Base-by-base conservation (phyloP, 345 rosid genomes). In the Diplotaxis tenuifolia region DNA sequence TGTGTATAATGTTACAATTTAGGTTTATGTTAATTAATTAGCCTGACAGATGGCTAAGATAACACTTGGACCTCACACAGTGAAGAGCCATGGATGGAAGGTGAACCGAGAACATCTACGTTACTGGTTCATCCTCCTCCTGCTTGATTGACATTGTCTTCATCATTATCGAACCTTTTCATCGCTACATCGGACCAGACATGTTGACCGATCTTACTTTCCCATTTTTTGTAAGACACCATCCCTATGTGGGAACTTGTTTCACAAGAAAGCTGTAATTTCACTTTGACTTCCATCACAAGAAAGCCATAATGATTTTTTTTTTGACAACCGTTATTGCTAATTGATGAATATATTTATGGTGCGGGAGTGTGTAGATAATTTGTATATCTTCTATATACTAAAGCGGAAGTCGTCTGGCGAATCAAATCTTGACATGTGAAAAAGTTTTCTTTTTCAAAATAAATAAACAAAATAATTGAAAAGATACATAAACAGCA, bases 231-330 rank as follows among this genome's bases (percentile, higher is more conserved):
- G 25, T 80, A 73, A 14, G 85, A 86, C 25, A 83, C 89, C 5
- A 80, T 88, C 16, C 94, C 91, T 9, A 54, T 83, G 58, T 86
- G 89, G 94, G 83, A n/a, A n/a, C n/a, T n/a, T n/a, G n/a, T n/a
- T n/a, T n/a, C n/a, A n/a, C n/a, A n/a, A n/a, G n/a, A n/a, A n/a
- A n/a, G n/a, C n/a, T n/a, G n/a, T n/a, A 20, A 53, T 53, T 2
- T 53, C 38, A 12, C 14, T 52, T 7, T 23, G 16, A n/a, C 55
- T 50, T 65, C 6, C 49, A 20, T 77, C 45, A 47, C 54, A 76
- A 70, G 56, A n/a, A 58, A 70, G 0, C 18, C n/a, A n/a, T n/a
- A n/a, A n/a, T n/a, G n/a, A n/a, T n/a, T n/a, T n/a, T n/a, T n/a
- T n/a, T n/a, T n/a, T n/a, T n/a, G n/a, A n/a, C n/a, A n/a, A n/a